These are phyloP conservation scores for Nakazawaea holstii DNA, from an alignment of 805 yeast genomes.

Conservation along the genomic window DNA sequence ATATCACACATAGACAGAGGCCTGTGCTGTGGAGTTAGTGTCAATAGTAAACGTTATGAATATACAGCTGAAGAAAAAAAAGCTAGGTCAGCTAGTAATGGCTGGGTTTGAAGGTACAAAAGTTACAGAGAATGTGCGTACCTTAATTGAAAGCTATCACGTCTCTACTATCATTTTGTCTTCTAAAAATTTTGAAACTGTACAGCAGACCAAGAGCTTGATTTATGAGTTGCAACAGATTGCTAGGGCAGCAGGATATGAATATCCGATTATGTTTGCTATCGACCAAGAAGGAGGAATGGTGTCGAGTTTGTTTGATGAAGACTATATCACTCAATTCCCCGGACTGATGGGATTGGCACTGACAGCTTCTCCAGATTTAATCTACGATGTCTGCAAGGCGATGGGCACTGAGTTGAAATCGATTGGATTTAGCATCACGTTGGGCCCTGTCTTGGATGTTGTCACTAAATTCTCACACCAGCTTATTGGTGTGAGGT, in stretches of 20 bases:
- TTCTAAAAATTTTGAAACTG: constrained; percentile 45
- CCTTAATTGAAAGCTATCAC: constrained; percentile 43
- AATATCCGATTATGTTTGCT: constrained; percentile 49
- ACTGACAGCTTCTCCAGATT: constrained; percentile 43
- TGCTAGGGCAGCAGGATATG: constrained; percentile 45
- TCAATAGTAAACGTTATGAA: not conserved
- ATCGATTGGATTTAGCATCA: constrained; percentile 50
- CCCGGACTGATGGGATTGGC: constrained; percentile 65
- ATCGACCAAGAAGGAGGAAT: constrained; percentile 63
- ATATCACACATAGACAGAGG: not conserved
- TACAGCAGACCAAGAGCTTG: constrained; percentile 41
- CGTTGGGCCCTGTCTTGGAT: constrained; percentile 59
- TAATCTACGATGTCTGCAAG: constrained; percentile 45
- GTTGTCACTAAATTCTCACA: constrained; percentile 51
- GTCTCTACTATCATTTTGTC: constrained; percentile 49
- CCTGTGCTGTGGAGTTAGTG: not conserved
- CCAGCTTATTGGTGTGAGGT: constrained; percentile 53
- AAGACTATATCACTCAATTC: constrained; percentile 45
- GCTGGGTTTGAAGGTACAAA: constrained; percentile 56
- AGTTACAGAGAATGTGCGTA: constrained; percentile 47
- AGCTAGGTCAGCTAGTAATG: constrained; percentile 46
- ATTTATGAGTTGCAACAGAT: constrained; percentile 49
- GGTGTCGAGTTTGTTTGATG: constrained; percentile 54
- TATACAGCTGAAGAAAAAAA: constrained; percentile 1
- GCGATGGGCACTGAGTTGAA: constrained; percentile 50